phyloP scores from a whole-genome alignment of 2,329 filamentous ascomycete genomes.

The Phoma sp. region DNA sequence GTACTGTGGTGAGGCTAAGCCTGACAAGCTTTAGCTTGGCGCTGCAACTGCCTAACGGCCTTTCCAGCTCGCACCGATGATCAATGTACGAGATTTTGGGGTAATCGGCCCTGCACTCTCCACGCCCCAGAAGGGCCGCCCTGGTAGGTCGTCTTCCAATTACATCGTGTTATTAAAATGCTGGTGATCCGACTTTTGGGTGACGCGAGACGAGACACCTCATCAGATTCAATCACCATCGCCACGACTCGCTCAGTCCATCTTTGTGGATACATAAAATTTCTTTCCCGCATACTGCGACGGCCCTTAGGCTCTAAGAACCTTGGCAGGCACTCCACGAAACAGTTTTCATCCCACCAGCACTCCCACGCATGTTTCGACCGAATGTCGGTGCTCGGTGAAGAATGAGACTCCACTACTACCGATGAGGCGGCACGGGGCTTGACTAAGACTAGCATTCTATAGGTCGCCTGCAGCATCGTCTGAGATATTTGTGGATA shows the following conservation, averaged over 20 bases:
- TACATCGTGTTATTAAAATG: constrained; percentile 9
- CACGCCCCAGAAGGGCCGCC: neutral
- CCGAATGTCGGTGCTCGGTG: constrained; percentile 15
- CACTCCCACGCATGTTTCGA: constrained; percentile 8
- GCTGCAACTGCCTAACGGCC: constrained; percentile 7
- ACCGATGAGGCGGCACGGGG: constrained; percentile 13
- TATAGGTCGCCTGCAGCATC: constrained; percentile 6
- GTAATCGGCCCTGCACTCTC: constrained; percentile 16
- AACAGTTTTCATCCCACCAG: neutral
- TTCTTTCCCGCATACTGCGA: neutral
- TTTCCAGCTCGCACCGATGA: constrained; percentile 6
- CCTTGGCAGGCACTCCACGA: constrained; percentile 10
- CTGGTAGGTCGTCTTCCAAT: constrained; percentile 9
- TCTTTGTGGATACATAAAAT: neutral
- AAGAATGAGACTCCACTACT: constrained; percentile 5
- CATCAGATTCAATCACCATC: neutral
- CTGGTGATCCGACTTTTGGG: neutral
- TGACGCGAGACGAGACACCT: constrained; percentile 11
- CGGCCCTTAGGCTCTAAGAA: constrained; percentile 4
- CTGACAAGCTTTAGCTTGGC: constrained; percentile 23
- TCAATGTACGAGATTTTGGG: constrained; percentile 12
- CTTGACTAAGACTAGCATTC: constrained; percentile 13
- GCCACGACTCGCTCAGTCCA: neutral
- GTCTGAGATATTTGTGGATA: constrained; percentile 11
- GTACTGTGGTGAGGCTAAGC: constrained; percentile 6